Base-by-base conservation (phyloP, 495 filamentous ascomycete species). In the Annulohypoxylon moriforme region DNA sequence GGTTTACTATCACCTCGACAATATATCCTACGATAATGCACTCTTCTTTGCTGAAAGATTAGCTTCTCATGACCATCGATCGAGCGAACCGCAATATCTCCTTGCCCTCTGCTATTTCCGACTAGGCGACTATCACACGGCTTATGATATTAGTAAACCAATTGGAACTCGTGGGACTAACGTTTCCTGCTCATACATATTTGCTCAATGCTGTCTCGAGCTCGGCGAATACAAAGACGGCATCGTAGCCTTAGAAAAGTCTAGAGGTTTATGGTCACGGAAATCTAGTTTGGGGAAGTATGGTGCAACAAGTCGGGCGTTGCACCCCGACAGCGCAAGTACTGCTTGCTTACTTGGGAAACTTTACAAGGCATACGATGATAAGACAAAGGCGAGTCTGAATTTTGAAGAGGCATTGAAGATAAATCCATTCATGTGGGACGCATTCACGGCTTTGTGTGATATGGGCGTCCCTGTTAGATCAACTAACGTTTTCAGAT, bases 391-490 rank as follows among this genome's bases (percentile, higher is more conserved):
- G 74, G 93, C 96, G 31, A 87, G 94, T 10, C 86, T 92, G 53
- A 92, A 88, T 75, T 98, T 94, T 77, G 92, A 94, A 62, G 92
- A 94, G 64, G 90, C 96, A 7, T 82, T 98, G 56, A 97, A 94
- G 78, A 76, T 90, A 38, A 98, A 98, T 75, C 94, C 96, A 0
- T 97, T 98, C 80, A 94, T 97, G 88, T 98, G 96, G 96, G 96
- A 99, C 83, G 96, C 96, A 0, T 98, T 97, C 78, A 85, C 90
- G 18, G 90, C 86, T n/a, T 82, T 99, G 3, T 85, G 79, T 55
- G 80, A 80, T 64, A 81, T 86, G 93, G 93, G 93, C 7, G 88
- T 91, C 40, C 87, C 88, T 69, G 84, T 98, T 29, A 86, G 90
- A 47, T 89, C 94, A 42, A 82, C 89, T 18, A 97, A 95, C 74